Evolutionary conservation across 2,329 filamentous ascomycete species (phyloP).

Genomic region (Harringtonia aguacate): DNA sequence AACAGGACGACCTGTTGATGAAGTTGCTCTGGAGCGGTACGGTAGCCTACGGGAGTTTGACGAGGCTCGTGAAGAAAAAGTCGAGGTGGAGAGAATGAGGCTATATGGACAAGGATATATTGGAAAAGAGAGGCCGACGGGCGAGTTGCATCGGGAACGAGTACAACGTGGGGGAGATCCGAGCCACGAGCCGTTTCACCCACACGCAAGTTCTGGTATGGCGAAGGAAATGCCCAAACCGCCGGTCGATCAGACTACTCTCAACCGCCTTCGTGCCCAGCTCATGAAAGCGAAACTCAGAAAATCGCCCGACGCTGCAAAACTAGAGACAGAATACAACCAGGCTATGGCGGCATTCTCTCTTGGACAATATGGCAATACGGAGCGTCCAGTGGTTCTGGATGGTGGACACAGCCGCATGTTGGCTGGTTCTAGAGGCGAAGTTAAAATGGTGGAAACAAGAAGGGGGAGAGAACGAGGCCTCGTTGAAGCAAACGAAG

Average conservation of each 20-base stretch:
- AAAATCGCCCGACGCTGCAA: slow-evolving; percentile 60
- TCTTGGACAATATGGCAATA: slow-evolving; percentile 25
- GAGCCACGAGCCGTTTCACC: slow-evolving; percentile 23
- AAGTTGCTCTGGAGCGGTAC: slow-evolving; percentile 73
- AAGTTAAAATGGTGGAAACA: slow-evolving; percentile 68
- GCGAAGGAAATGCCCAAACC: slow-evolving; percentile 19
- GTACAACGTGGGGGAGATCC: slow-evolving; percentile 5
- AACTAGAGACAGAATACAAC: slow-evolving; percentile 78
- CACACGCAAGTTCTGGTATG: not conserved
- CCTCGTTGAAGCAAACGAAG: slow-evolving; percentile 78
- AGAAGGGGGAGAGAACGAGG: slow-evolving; percentile 79
- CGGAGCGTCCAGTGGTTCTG: slow-evolving; percentile 62
- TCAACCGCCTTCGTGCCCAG: slow-evolving; percentile 86
- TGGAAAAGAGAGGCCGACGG: slow-evolving; percentile 76
- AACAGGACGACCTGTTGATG: slow-evolving; percentile 60
- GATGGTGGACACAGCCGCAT: slow-evolving; percentile 84
- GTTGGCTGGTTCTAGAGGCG: slow-evolving; percentile 61
- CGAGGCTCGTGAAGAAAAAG: slow-evolving; percentile 82
- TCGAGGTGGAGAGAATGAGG: slow-evolving; percentile 74
- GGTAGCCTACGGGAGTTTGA: slow-evolving; percentile 79
- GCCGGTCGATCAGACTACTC: slow-evolving; percentile 60
- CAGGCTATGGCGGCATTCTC: slow-evolving; percentile 53
- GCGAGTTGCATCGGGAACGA: slow-evolving; percentile 74
- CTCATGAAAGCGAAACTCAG: slow-evolving; percentile 93
- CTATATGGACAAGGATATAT: slow-evolving; percentile 79